These are phyloP conservation scores for Lentinula detonsa DNA, from an alignment of 768 basidiomycete genomes.

Conservation along the genomic window DNA sequence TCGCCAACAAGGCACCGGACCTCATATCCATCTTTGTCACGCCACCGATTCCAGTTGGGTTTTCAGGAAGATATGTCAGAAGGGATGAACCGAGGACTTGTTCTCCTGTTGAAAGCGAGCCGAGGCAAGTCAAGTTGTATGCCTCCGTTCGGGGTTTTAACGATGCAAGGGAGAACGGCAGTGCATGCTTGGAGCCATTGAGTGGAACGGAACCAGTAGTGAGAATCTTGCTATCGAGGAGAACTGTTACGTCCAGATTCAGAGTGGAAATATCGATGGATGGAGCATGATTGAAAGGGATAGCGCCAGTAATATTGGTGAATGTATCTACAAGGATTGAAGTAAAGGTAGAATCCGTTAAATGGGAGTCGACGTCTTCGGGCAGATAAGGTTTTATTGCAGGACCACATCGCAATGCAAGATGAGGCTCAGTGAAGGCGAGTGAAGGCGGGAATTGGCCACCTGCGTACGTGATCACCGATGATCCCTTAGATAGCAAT, in stretches of 20 bases:
- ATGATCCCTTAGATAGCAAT: neutral
- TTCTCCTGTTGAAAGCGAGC: conserved; percentile 20
- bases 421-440: conserved; percentile 32
- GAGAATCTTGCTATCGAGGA: conserved; percentile 37
- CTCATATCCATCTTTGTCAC: conserved; percentile 62
- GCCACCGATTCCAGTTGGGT: conserved; percentile 38
- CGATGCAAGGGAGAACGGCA: conserved; percentile 42
- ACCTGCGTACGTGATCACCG: conserved; percentile 13
- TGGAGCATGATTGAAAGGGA: conserved; percentile 28
- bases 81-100: conserved; percentile 37
- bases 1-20: conserved; percentile 49
- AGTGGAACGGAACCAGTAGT: conserved; percentile 39
- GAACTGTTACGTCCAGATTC: conserved; percentile 35
- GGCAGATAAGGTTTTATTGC: conserved; percentile 56
- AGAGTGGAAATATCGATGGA: conserved; percentile 8
- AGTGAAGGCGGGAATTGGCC: conserved; percentile 40
- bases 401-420: conserved; percentile 54
- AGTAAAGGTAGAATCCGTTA: conserved; percentile 25
- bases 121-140: conserved; percentile 31
- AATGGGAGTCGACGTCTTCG: conserved; percentile 31
- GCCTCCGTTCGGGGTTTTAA: conserved; percentile 36
- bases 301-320: conserved; percentile 40
- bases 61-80: conserved; percentile 45
- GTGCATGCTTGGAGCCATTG: conserved; percentile 42
- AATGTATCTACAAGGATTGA: conserved; percentile 47